Conservation (phyloP, 352 stramenopile genomes). For the Peronospora belbahrii region DNA sequence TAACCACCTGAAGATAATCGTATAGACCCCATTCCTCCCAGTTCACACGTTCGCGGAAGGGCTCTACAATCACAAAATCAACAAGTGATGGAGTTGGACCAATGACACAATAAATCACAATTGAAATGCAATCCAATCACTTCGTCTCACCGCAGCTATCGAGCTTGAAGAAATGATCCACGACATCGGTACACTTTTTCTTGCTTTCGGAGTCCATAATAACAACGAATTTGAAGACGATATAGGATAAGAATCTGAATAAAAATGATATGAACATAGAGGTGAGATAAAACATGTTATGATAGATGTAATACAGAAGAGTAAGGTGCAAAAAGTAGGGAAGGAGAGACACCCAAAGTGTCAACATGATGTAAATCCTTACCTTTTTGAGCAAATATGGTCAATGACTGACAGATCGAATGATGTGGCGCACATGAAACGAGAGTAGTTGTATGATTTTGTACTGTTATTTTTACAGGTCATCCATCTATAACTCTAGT, state of each 20-base stretch:
- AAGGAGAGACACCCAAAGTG: background rate
- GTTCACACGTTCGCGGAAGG: conserved; percentile 83
- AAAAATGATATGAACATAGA: conserved; percentile 5
- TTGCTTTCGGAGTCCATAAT: conserved; percentile 70
- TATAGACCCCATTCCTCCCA: conserved; percentile 87
- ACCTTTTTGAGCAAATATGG: conserved; percentile 14
- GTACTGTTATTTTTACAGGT: too few species aligned
- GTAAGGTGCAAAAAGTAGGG: too few species aligned
- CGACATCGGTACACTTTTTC: conserved; percentile 73
- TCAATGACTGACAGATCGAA: too few species aligned
- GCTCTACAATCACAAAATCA: conserved; percentile 33
- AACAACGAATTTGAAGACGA: background rate
- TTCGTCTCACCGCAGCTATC: conserved; percentile 49
- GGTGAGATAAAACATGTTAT: conserved; percentile 3
- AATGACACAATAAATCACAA: background rate
- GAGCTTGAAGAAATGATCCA: conserved; percentile 79
- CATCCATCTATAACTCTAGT: too few species aligned
- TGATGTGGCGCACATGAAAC: background rate
- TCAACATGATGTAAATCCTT: background rate
- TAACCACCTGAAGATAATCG: conserved; percentile 88
- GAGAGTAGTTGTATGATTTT: background rate
- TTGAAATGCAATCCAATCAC: background rate
- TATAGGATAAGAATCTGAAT: background rate
- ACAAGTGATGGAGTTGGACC: background rate
- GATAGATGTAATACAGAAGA: background rate